phyloP scores from a whole-genome alignment of 208 protist species.

The Histomonas meleagridis region DNA sequence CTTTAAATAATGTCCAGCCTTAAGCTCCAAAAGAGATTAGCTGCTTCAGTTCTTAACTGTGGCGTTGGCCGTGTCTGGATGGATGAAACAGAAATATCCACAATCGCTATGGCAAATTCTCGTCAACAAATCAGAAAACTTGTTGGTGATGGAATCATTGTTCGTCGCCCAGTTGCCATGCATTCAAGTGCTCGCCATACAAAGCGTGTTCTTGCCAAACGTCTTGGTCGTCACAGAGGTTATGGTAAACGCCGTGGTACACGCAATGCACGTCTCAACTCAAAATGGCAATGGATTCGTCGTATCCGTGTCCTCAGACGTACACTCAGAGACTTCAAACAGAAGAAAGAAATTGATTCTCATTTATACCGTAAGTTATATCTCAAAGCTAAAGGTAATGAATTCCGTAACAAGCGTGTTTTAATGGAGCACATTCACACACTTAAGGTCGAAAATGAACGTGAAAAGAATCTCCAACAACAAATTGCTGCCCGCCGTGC shows the following conservation, averaged over 20 bases:
- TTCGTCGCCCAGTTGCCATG: no score
- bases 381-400: slow-evolving; percentile 91
- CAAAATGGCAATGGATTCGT: slow-evolving; percentile 89
- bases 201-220: no score
- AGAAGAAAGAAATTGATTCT: slow-evolving; percentile 77
- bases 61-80: no score
- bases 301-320: slow-evolving; percentile 86
- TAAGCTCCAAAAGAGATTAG: no score
- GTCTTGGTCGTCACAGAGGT: no score
- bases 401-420: slow-evolving; percentile 97
- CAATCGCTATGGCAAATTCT: no score
- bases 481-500: slow-evolving; percentile 67
- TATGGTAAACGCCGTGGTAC: slow-evolving; percentile 85
- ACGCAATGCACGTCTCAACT: slow-evolving; percentile 81
- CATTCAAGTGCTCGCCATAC: slow-evolving; percentile 79
- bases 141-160: no score
- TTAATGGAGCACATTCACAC: slow-evolving; percentile 75
- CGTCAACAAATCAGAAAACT: no score
- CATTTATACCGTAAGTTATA: slow-evolving; percentile 80
- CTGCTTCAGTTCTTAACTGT: no score
- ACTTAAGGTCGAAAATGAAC: slow-evolving; percentile 81
- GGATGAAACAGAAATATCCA: no score
- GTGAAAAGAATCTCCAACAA: slow-evolving; percentile 71
- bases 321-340: slow-evolving; percentile 87
- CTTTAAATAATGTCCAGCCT: no score